Conservation (phyloP, 371 early-diverging fungal species). For the Mucor velutinosus region DNA sequence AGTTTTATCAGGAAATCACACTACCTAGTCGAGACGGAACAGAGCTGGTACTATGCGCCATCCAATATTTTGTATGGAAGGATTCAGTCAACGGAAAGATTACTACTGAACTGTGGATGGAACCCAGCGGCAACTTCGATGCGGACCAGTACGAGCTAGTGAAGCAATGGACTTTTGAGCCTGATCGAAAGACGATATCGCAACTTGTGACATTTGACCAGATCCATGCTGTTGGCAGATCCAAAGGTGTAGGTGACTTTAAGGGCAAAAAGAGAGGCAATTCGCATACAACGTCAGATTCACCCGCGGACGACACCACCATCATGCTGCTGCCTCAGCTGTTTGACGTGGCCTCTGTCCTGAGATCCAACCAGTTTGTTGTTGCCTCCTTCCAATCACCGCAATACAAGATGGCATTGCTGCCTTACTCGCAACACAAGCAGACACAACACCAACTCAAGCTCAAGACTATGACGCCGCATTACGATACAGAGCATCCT, state of each 20-base stretch:
- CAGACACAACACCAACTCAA: conserved; percentile 1
- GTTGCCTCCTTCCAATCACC: conserved; percentile 52
- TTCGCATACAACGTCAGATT: neutral
- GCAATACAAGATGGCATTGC: conserved; percentile 16
- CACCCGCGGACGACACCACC: conserved; percentile 13
- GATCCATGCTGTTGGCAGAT: conserved; percentile 66
- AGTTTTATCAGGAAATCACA: conserved; percentile 70
- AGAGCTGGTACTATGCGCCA: conserved; percentile 44
- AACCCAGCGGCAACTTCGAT: conserved; percentile 55
- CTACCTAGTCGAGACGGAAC: conserved; percentile 15
- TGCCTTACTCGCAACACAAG: neutral
- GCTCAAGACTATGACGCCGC: conserved; percentile 2
- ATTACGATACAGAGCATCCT: neutral
- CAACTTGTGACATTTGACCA: conserved; percentile 78
- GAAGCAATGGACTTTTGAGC: conserved; percentile 54
- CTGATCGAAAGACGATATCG: conserved; percentile 65
- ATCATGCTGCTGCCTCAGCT: conserved; percentile 45
- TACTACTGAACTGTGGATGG: conserved; percentile 79
- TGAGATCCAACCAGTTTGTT: conserved; percentile 47
- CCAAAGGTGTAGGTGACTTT: conserved; percentile 35
- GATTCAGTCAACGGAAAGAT: conserved; percentile 61
- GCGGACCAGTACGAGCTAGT: conserved; percentile 41
- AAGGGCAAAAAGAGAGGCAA: conserved; percentile 19
- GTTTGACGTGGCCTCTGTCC: conserved; percentile 51
- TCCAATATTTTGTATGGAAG: conserved; percentile 73